Base-by-base conservation (phyloP, 805 yeast genomes). In the Ogataea angusta region DNA sequence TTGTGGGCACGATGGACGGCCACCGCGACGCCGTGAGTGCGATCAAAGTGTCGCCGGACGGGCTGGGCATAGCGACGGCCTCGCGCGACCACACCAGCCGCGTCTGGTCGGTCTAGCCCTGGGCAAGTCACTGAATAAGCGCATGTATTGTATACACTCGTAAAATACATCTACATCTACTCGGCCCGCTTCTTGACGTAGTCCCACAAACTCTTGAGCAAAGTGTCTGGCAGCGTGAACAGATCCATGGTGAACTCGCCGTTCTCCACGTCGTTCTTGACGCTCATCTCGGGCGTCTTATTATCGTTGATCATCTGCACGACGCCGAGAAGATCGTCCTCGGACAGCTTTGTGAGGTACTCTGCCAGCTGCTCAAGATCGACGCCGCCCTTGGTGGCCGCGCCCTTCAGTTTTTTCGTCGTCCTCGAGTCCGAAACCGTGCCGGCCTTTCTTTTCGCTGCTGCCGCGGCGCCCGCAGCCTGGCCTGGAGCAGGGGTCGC, bases 281-380 rank as follows among this genome's bases (percentile, higher is more conserved):
- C 84, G 65, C 85, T 89, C 95, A 91, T 91, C 35, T 91, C 98
- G 32, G 87, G 79, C 5, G 98, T 88, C 59, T 87, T 78, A 67
- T 93, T 93, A 63, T 91, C 98, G 31, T 95, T 89, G 29, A 91
- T 93, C 96, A 91, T 90, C 66, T 91, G 98, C 40, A 91, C 98
- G 35, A 93, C 93, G 24, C 89, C 95, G 36, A 93, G 78, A 52
- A 91, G 72, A 64, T 93, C 97, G 59, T 93, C 98, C 65, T 91
- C 98, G 43, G 73, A 81, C 50, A 91, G 72, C 64, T 86, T 86
- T 38, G 95, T 87, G 54, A 91, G 74, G 2, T 93, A 91, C 46
- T 83, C 87, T 5, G 98, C 96, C 57, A 91, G 75, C 59, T 82
- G 82, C 60, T 91, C 99, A 53, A 93, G 72, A 60, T 91, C 97